These are phyloP conservation scores for Athelia psychrophila DNA, from an alignment of 1,284 basidiomycete species.

Conservation along the genomic window DNA sequence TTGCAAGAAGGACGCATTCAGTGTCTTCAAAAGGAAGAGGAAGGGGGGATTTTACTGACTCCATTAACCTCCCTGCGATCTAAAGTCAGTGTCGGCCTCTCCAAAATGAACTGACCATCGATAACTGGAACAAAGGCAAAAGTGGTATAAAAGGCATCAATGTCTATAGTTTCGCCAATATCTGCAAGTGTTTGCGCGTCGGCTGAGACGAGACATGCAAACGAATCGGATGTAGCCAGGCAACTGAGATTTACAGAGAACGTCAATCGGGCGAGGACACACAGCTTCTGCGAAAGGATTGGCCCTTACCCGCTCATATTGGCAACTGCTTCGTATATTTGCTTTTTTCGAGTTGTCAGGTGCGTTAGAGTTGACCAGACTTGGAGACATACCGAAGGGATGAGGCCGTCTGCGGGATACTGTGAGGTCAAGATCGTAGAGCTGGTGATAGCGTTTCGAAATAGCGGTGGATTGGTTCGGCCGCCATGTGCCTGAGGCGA, in stretches of 20 bases:
- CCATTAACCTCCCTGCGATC: conserved; percentile 29
- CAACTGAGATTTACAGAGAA: too few relatives aligned
- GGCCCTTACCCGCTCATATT: too few relatives aligned
- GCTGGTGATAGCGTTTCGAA: conserved; percentile 41
- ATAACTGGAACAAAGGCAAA: conserved; percentile 28
- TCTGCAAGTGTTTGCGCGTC: conserved; percentile 16
- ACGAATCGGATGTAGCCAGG: not conserved
- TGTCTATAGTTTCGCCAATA: conserved; percentile 14
- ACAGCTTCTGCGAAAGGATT: too few relatives aligned
- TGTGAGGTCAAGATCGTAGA: conserved; percentile 43
- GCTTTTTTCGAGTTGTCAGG: too few relatives aligned
- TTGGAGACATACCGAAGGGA: conserved; percentile 26
- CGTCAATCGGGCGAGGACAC: too few relatives aligned
- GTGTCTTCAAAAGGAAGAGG: not conserved
- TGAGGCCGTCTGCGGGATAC: conserved; percentile 24
- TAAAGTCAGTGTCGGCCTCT: conserved; percentile 25
- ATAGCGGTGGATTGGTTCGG: conserved; percentile 37
- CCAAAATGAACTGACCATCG: conserved; percentile 29
- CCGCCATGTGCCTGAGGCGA: conserved; percentile 28
- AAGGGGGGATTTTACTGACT: conserved; percentile 11
- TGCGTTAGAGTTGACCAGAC: conserved; percentile 20
- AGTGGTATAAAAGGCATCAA: conserved; percentile 21
- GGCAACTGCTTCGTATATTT: too few relatives aligned
- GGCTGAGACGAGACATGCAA: conserved; percentile 22
- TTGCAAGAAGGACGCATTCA: not conserved